Base-by-base conservation (phyloP, 345 rosid species). In the Excoecaria agallocha region DNA sequence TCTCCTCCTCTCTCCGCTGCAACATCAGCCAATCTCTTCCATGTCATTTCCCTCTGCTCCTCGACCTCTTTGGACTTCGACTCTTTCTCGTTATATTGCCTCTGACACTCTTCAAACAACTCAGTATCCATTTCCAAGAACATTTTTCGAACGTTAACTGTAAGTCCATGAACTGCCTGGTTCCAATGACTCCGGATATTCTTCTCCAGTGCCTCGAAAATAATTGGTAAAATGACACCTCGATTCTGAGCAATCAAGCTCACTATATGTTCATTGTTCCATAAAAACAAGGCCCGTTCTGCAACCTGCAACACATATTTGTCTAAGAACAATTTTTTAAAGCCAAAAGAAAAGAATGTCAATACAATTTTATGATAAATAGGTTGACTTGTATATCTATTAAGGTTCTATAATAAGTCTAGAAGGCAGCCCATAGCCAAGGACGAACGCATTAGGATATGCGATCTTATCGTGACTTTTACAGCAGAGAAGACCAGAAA, bases 241-340 rank as follows among this genome's bases (percentile, higher is more conserved):
- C 93, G 76, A 78, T 91, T 86, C 82, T 91, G 96, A n/a, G 91
- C 93, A 0, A 90, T 89, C 72, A 93, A 76, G 80, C 80, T 79
- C 77, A 90, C 98, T 0, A 93, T 76, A 76, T 91, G 97, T 85
- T 93, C 98, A 51, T 87, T 93, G 74, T 93, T 93, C 98, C 98
- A 93, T 78, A 91, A 84, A 83, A 93, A 93, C 50, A 91, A 86
- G 49, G 97, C 87, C 74, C 98, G 85, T 74, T 93, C 98, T 22
- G 98, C 90, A 73, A 93, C 97, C 97, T 93, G 89, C 79, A 84
- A 79, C 22, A 35, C 69, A 80, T 57, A 75, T 9, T 72, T 25
- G 2, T 57, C 57, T 68, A 37, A 77, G 80, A 45, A 67, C 76
- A 73, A 30, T 50, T 71, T 50, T 71, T 59, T 51, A 35, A 55